Evolutionary conservation across 2,329 filamentous ascomycete species (phyloP).

Genomic region (Beauveria asiatica): DNA sequence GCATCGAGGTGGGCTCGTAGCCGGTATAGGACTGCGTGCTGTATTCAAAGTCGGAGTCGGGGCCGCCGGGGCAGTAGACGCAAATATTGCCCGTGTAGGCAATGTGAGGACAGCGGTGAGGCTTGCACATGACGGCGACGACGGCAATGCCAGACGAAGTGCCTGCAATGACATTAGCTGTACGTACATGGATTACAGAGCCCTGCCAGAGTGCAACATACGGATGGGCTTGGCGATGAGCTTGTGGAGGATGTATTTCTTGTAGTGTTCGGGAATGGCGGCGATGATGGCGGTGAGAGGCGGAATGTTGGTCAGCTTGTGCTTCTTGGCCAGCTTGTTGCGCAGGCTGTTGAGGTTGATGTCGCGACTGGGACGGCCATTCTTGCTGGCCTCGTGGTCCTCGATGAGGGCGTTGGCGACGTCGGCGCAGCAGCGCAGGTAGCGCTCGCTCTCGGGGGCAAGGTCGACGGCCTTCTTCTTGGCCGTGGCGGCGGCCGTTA

Average conservation of each 20-base stretch:
- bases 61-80: constrained; percentile 95
- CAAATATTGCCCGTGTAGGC: constrained; percentile 98
- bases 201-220: constrained; percentile 24
- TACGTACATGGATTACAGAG: not conserved
- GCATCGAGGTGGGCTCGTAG: constrained; percentile 97
- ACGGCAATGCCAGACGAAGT: constrained; percentile 96
- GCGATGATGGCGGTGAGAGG: constrained; percentile 95
- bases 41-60: constrained; percentile 98
- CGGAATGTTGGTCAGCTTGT: constrained; percentile 78
- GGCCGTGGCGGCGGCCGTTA: constrained; percentile 51
- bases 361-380: constrained; percentile 69
- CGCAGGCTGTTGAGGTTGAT: constrained; percentile 88
- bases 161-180: constrained; percentile 37
- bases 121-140: constrained; percentile 99
- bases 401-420: constrained; percentile 91
- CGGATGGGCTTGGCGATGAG: constrained; percentile 94
- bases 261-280: constrained; percentile 98
- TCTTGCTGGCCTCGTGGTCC: constrained; percentile 76
- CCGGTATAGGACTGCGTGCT: constrained; percentile 98
- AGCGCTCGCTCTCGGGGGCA: constrained; percentile 88
- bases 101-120: constrained; percentile 94
- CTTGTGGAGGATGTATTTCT: constrained; percentile 96
- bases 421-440: constrained; percentile 88
- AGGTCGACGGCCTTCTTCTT: constrained; percentile 67
- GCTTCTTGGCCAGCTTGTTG: constrained; percentile 84